Evolutionary conservation across 306 rosid species (phyloP).

Genomic region (Urtica urens): DNA sequence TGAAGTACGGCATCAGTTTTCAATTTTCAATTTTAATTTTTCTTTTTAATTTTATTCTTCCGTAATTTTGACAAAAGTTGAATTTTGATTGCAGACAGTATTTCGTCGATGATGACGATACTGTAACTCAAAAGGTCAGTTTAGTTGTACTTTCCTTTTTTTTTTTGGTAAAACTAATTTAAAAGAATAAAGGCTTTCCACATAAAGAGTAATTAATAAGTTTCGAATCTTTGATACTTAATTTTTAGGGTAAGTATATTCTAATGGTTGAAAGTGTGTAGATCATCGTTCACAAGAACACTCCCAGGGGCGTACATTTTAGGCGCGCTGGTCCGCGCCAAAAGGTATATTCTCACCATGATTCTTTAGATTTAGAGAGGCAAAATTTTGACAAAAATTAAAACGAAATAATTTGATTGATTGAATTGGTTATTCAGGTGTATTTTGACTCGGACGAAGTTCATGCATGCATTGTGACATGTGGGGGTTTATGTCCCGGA

Average conservation of each 20-base stretch:
- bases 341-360: slow-evolving; percentile 27
- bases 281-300: slow-evolving; percentile 71
- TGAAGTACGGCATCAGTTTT: no score
- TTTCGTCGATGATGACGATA: slow-evolving; percentile 79
- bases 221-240: neutral
- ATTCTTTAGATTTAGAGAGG: neutral
- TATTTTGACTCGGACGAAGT: slow-evolving; percentile 79
- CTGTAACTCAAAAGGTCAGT: slow-evolving; percentile 64
- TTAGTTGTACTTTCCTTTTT: neutral
- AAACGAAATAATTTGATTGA: neutral
- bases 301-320: slow-evolving; percentile 82
- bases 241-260: neutral
- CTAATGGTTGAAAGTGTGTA: slow-evolving; percentile 11
- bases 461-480: slow-evolving; percentile 83
- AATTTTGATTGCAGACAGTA: slow-evolving; percentile 58
- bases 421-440: slow-evolving; percentile 39
- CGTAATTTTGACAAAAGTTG: neutral
- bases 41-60: neutral
- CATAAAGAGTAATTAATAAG: neutral
- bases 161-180: neutral
- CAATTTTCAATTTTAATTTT: no score
- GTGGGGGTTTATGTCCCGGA: slow-evolving; percentile 98
- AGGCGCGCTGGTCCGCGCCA: slow-evolving; percentile 99
- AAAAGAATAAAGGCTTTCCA: neutral
- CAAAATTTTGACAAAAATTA: neutral